These are phyloP conservation scores for Pachysandra terminalis DNA, from an alignment of 164 flowering plant species.

Conservation along the genomic window DNA sequence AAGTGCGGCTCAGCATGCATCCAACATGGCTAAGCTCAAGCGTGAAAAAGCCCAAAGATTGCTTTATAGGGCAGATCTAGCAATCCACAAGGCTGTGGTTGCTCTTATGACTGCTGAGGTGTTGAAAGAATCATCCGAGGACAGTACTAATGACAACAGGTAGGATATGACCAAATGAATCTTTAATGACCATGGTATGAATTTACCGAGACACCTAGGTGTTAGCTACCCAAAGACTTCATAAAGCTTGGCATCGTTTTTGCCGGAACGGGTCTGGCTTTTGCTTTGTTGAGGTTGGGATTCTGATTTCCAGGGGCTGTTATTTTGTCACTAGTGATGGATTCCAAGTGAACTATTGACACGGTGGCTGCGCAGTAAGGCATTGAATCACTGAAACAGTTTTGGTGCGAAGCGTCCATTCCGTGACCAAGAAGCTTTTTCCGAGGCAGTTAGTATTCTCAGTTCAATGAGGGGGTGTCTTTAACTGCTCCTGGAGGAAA, in stretches of 20 bases:
- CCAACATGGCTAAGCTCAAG: constrained; percentile 72
- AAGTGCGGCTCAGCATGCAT: constrained; percentile 76
- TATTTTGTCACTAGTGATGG: constrained; percentile 5
- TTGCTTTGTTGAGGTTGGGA: constrained; percentile 1
- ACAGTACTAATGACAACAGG: constrained; percentile 26
- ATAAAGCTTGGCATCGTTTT: constrained; percentile 12
- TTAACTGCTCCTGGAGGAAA: constrained; percentile 23
- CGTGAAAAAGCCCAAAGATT: constrained; percentile 77
- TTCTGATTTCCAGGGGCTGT: neutral
- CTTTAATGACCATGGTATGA: neutral
- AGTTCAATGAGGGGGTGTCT: constrained; percentile 16
- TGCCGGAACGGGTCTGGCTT: constrained; percentile 14
- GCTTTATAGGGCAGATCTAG: constrained; percentile 71
- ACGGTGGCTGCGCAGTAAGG: no score
- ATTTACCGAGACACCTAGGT: neutral
- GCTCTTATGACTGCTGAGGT: constrained; percentile 91
- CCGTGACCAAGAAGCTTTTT: constrained; percentile 16
- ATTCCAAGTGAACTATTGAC: constrained; percentile 16
- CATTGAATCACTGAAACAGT: no score
- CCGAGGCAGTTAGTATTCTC: constrained; percentile 22
- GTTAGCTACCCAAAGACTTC: neutral
- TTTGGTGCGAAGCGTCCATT: constrained; percentile 13
- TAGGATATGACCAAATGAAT: constrained; percentile 2
- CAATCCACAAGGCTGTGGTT: constrained; percentile 82
- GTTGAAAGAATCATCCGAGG: constrained; percentile 49